Conservation (phyloP, 805 yeast genomes). For the Metschnikowia bowlesiae region DNA sequence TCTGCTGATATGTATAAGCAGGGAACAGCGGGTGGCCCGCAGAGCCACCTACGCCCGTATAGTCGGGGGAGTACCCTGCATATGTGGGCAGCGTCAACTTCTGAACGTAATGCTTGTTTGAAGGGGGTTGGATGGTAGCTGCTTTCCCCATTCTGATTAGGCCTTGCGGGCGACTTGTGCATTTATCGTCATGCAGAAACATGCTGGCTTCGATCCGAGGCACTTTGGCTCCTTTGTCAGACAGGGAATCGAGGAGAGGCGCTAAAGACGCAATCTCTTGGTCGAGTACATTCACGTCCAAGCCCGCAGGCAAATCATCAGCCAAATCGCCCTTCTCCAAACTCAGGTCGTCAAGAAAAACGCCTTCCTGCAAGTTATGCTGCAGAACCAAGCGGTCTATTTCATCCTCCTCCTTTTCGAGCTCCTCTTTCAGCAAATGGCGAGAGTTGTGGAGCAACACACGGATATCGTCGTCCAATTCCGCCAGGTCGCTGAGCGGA, state of each 20-base stretch:
- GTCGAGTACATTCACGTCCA: slow-evolving; percentile 31
- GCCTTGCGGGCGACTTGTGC: slow-evolving; percentile 18
- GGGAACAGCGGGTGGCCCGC: slow-evolving; percentile 2
- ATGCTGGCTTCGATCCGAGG: not conserved
- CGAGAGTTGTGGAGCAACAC: slow-evolving; percentile 11
- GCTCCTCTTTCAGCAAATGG: slow-evolving; percentile 22
- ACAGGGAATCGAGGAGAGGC: slow-evolving; percentile 35
- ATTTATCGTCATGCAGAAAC: slow-evolving; percentile 5
- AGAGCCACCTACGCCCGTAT: not conserved
- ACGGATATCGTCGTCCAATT: slow-evolving; percentile 8
- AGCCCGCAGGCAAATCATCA: slow-evolving; percentile 7
- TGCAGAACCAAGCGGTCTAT: slow-evolving; percentile 32
- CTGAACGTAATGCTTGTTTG: slow-evolving; percentile 32
- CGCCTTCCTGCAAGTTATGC: slow-evolving; percentile 34
- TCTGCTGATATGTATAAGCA: slow-evolving; percentile 7
- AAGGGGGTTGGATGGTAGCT: slow-evolving; percentile 43
- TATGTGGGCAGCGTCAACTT: not conserved
- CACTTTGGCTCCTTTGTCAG: slow-evolving; percentile 3
- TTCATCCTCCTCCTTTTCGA: slow-evolving; percentile 35
- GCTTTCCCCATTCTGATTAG: slow-evolving; percentile 38
- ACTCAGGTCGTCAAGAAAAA: slow-evolving; percentile 20
- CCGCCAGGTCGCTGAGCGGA: slow-evolving; percentile 12
- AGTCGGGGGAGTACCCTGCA: not conserved
- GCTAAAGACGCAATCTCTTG: slow-evolving; percentile 39
- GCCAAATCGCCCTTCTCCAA: slow-evolving; percentile 4